These are phyloP conservation scores for Tulasnella calospora DNA, from an alignment of 768 basidiomycete genomes.

Conservation along the genomic window DNA sequence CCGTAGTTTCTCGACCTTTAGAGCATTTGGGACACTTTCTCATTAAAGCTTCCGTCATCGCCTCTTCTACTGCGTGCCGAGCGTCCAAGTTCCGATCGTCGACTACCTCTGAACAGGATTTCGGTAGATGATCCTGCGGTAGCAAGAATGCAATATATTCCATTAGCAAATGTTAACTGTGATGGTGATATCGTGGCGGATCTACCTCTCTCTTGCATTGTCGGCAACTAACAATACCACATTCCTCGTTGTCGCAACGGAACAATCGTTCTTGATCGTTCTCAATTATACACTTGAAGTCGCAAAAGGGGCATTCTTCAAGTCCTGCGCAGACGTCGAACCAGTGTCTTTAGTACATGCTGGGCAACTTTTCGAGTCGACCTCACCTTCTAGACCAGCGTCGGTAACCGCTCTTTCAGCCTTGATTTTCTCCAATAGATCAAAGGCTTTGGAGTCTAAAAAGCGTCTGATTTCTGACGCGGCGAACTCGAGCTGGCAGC, in stretches of 20 bases:
- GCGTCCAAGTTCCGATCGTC: slow-evolving; percentile 69
- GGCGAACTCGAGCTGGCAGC: slow-evolving; percentile 46
- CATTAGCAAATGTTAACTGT: too few relatives aligned
- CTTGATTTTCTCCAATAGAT: slow-evolving; percentile 50
- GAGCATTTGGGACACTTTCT: slow-evolving; percentile 82
- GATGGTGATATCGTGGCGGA: slow-evolving; percentile 31
- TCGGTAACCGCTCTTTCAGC: slow-evolving; percentile 19
- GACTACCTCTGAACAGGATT: slow-evolving; percentile 75
- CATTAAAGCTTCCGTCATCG: slow-evolving; percentile 83
- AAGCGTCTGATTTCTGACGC: slow-evolving; percentile 63
- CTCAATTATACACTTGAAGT: slow-evolving; percentile 77
- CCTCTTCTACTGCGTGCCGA: slow-evolving; percentile 79
- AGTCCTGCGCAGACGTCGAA: not conserved
- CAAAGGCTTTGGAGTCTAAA: slow-evolving; percentile 60
- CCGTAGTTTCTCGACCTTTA: slow-evolving; percentile 51
- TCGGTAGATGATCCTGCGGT: slow-evolving; percentile 72
- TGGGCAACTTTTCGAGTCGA: slow-evolving; percentile 36
- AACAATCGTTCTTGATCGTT: slow-evolving; percentile 61
- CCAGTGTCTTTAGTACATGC: not conserved
- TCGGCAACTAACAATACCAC: slow-evolving; percentile 72
- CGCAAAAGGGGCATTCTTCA: slow-evolving; percentile 72
- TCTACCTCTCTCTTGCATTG: slow-evolving; percentile 64
- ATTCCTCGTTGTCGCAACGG: slow-evolving; percentile 50
- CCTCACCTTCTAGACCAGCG: slow-evolving; percentile 11
- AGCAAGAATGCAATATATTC: not conserved